Percentiles rank a stretch among this genome's conserved stretches.
phyloP scores from a whole-genome alignment of 1,284 basidiomycete species.

The Tilletia horrida region DNA sequence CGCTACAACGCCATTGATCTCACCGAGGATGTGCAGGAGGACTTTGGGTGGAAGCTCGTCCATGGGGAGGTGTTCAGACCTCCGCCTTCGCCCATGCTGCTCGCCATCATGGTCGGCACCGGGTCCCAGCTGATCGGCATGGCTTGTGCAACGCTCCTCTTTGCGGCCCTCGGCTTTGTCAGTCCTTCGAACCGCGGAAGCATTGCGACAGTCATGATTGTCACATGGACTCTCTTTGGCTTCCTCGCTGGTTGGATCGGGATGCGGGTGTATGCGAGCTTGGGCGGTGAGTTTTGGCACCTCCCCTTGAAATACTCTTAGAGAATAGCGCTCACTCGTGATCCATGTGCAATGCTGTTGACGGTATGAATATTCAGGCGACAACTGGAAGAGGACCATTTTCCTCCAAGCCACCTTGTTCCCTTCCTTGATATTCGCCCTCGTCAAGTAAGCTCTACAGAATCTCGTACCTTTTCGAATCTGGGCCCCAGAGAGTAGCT shows the following conservation, averaged over 20 bases:
- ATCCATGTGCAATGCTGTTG: no score
- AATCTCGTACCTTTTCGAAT: no score
- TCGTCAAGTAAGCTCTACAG: conserved; percentile 32
- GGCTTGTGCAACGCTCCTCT: conserved; percentile 87
- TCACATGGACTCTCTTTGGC: conserved; percentile 92
- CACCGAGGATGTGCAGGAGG: conserved; percentile 92
- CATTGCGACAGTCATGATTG: conserved; percentile 90
- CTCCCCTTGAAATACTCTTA: no score
- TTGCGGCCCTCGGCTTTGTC: conserved; percentile 93
- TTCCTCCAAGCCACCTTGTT: conserved; percentile 82
- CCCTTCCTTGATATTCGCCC: conserved; percentile 66
- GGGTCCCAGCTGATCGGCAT: conserved; percentile 85
- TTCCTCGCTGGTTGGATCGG: conserved; percentile 86
- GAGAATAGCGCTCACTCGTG: no score
- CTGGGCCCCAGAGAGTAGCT: no score
- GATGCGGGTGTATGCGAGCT: conserved; percentile 73
- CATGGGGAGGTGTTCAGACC: conserved; percentile 93
- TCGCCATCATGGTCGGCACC: conserved; percentile 84
- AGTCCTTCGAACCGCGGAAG: conserved; percentile 93
- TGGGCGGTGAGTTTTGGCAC: conserved; percentile 77
- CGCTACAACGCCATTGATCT: conserved; percentile 95
- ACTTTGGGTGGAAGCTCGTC: conserved; percentile 96
- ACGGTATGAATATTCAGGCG: no score
- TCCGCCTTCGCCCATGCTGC: conserved; percentile 68
- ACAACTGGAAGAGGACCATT: conserved; percentile 70